Conservation (phyloP, 116 monocot species). For the Iris pallida region DNA sequence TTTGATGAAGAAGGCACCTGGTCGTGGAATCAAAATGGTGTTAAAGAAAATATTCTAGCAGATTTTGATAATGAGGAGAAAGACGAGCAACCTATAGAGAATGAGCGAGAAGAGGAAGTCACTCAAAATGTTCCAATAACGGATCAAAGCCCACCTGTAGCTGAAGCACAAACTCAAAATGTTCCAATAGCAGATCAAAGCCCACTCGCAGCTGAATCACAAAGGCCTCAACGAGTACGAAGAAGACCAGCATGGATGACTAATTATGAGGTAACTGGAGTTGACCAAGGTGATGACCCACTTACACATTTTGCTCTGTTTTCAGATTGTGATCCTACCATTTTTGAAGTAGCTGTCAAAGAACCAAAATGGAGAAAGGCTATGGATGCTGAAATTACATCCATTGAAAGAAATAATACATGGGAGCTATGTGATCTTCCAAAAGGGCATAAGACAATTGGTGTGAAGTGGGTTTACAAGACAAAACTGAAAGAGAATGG, state of each 20-base stretch:
- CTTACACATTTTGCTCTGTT: not conserved
- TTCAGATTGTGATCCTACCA: conserved; percentile 3
- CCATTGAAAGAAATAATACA: not conserved
- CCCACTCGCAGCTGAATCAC: no score
- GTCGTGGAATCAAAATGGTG: not conserved
- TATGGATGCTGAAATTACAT: not conserved
- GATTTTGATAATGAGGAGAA: not conserved
- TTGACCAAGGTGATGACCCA: not conserved
- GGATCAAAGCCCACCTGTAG: no score
- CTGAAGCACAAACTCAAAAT: no score
- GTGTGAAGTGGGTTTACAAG: conserved; percentile 2
- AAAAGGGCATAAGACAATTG: not conserved
- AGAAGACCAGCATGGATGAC: not conserved
- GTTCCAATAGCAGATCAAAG: no score
- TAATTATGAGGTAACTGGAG: not conserved
- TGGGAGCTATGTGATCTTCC: conserved; percentile 4
- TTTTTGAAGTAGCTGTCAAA: not conserved
- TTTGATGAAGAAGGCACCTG: not conserved
- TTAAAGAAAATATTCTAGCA: not conserved
- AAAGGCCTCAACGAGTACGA: not conserved
- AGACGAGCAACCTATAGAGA: not conserved
- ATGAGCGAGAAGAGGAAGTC: not conserved
- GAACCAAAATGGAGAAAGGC: not conserved
- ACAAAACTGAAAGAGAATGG: not conserved
- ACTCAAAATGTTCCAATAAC: not conserved